Conservation (phyloP, 306 rosid species). For the Sechiopsis laciniata region DNA sequence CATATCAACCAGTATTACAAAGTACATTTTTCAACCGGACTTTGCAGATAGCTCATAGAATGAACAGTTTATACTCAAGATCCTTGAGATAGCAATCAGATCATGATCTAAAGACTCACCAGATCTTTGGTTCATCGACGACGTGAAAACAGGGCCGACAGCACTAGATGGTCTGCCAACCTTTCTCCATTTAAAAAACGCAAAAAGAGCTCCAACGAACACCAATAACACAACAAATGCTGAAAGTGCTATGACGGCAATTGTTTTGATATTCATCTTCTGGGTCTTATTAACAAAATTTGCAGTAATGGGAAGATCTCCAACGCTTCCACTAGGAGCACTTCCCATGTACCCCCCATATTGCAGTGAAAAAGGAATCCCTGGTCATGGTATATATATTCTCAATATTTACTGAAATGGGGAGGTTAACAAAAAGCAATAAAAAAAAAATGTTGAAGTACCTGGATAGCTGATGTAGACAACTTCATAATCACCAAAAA, state of each 20-base stretch:
- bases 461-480: conserved; percentile 68
- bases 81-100: too few species aligned
- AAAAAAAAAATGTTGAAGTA: conserved; percentile 31
- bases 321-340: conserved; percentile 42
- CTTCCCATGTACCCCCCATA: conserved; percentile 37
- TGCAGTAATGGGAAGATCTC: conserved; percentile 58
- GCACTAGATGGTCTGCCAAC: conserved; percentile 59
- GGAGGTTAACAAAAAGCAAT: conserved; percentile 1
- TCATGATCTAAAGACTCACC: conserved; percentile 39
- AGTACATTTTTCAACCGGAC: too few species aligned
- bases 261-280: conserved; percentile 52
- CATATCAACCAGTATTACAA: neutral
- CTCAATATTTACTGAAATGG: conserved; percentile 26
- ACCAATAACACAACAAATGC: conserved; percentile 63
- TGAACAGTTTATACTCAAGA: too few species aligned
- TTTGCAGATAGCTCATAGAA: too few species aligned
- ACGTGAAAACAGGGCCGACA: conserved; percentile 47
- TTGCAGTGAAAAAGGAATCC: conserved; percentile 58
- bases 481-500: conserved; percentile 67
- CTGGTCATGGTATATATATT: conserved; percentile 45
- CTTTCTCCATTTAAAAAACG: conserved; percentile 63
- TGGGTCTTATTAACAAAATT: conserved; percentile 40
- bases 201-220: conserved; percentile 50
- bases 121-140: conserved; percentile 63
- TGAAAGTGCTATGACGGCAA: conserved; percentile 60